Evolutionary conservation across 2,329 filamentous ascomycete species (phyloP), one percentile per base, ranked within the genome.

Genomic region (Remersonia thermophila): DNA sequence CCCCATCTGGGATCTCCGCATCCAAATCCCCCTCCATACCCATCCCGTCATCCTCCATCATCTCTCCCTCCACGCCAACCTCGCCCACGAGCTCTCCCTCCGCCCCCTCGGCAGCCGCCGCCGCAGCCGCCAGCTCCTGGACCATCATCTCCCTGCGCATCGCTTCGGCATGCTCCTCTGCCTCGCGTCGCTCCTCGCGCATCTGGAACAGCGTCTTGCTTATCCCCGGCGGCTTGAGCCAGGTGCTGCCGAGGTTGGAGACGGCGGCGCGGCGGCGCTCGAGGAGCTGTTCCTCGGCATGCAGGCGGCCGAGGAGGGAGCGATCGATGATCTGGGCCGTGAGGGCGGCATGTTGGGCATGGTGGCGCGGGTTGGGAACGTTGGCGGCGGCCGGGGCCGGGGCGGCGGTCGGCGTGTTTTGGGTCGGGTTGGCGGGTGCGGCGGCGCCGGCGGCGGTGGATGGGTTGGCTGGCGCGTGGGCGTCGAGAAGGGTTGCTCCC

Each of bases 221-320:
- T 37, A 94, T 71, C 7, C 89, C 91, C 0, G 85, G 86, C 0
- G 91, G 91, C 40, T 81, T 83, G 38, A 98, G 78, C 91, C 91
- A 98, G 30, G 73, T 73, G 46, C 79, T 82, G 41, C 91, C 91
- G 54, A 93, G 95, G 51, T 86, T 83, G 32, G 81, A 74, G 20
- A 96, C 80, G 47, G 89, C 85, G 32, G 74, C 62, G 51, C 87
- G 85, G 32, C 89, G 83, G 7, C 80, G 71, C 37, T 79, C 73
- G 45, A 93, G 70, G 39, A 77, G 71, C 42, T 77, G 71, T 61
- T 96, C 91, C 54, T 95, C 89, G 29, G 74, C 63, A 17, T 73
- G 67, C 9, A 94, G 72, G 2, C 78, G 68, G 8, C 80, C 72
- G 3, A 94, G 74, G 2, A 71, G 67, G 17, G 78, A 69, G 47